Conservation (phyloP, 768 basidiomycete species). For the Leccinellum luteum region DNA sequence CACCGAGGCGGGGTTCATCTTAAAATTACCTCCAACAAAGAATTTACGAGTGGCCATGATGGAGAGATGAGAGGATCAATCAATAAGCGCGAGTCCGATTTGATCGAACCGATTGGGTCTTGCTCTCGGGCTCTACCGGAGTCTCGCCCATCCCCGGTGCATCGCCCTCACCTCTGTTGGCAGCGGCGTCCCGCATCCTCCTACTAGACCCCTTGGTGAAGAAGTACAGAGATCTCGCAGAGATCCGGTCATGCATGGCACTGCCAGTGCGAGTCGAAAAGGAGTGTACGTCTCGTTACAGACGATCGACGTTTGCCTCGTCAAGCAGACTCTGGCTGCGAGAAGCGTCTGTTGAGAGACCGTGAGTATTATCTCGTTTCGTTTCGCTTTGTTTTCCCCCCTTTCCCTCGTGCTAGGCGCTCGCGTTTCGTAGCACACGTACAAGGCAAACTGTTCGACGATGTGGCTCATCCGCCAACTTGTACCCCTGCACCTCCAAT, state of each 20-base stretch:
- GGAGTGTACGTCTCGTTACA: constrained; percentile 12
- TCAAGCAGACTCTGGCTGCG: no score
- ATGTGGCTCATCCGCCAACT: constrained; percentile 40
- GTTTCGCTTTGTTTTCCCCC: neutral
- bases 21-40: constrained; percentile 98
- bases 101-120: constrained; percentile 1
- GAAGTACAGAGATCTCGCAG: no score
- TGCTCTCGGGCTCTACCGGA: neutral
- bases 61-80: neutral
- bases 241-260: neutral
- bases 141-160: no score
- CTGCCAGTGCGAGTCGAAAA: constrained; percentile 26
- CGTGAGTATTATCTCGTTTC: constrained; percentile 24
- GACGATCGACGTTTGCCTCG: constrained; percentile 22
- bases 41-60: constrained; percentile 58
- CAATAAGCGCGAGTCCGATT: neutral
- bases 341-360: no score
- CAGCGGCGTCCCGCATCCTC: no score
- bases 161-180: no score
- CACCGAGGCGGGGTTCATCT: constrained; percentile 83
- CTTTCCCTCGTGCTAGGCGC: neutral
- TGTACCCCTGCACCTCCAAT: constrained; percentile 32
- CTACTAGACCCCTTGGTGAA: no score
- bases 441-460: constrained; percentile 26
- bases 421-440: constrained; percentile 25